Evolutionary conservation across 306 rosid species (phyloP).

Genomic region (Fragaria vesca): DNA sequence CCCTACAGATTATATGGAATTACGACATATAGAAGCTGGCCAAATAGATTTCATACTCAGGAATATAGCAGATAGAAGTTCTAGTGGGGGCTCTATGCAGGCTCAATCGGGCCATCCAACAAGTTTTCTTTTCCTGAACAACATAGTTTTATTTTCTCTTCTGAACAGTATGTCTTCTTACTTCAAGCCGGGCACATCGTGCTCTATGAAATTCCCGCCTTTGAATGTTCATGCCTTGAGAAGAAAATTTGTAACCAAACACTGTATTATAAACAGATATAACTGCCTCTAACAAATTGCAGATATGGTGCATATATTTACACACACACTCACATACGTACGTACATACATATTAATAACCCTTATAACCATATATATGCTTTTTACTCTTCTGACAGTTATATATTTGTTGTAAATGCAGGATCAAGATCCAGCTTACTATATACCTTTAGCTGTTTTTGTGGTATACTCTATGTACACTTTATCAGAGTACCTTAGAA

Average conservation of each 20-base stretch:
- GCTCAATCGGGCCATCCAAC: neutral
- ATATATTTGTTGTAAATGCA: neutral
- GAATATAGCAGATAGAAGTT: neutral
- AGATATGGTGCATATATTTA: neutral
- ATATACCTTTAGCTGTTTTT: constrained; percentile 31
- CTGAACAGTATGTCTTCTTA: no score
- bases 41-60: neutral
- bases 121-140: neutral
- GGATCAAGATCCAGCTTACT: constrained; percentile 38
- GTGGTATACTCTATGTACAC: constrained; percentile 21
- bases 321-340: no score
- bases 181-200: neutral
- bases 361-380: neutral
- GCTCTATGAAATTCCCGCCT: neutral
- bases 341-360: neutral
- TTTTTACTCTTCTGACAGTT: neutral
- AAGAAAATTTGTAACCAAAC: neutral
- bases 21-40: neutral
- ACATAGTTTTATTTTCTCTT: neutral
- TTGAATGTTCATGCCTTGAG: neutral
- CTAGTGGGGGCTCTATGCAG: neutral
- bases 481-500: constrained; percentile 33
- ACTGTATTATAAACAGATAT: neutral
- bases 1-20: neutral
- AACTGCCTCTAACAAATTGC: neutral